phyloP scores from a whole-genome alignment of 306 rosid species.

The Coriaria nepalensis region DNA sequence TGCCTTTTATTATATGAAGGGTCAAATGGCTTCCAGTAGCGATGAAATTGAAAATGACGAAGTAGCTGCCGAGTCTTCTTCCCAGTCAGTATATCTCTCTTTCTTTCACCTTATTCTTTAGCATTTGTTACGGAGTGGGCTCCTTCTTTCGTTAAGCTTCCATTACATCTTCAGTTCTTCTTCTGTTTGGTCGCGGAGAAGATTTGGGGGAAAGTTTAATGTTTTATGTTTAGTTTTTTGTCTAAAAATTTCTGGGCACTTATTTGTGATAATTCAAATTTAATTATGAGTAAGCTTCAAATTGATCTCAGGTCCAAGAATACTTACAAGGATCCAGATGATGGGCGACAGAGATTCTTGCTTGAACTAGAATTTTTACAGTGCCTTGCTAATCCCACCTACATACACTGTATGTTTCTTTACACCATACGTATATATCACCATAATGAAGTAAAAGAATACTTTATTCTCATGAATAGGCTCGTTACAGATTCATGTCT shows the following conservation, averaged over 20 bases:
- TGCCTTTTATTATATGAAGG: not conserved
- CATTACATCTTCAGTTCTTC: too few relatives aligned
- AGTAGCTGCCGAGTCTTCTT: conserved; percentile 1
- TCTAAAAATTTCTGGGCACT: not conserved
- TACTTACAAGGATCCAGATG: conserved; percentile 81
- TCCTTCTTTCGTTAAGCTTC: too few relatives aligned
- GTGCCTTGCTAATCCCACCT: conserved; percentile 89
- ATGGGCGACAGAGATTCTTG: conserved; percentile 78
- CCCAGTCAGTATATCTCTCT: conserved; percentile 6
- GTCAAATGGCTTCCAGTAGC: conserved; percentile 7
- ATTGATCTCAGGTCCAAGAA: conserved; percentile 40
- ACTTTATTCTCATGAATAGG: too few relatives aligned
- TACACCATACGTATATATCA: not conserved
- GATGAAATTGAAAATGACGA: not conserved
- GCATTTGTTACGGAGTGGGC: not conserved
- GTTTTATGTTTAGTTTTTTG: too few relatives aligned
- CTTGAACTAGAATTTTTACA: conserved; percentile 94
- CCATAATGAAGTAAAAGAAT: too few relatives aligned
- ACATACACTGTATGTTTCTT: conserved; percentile 61
- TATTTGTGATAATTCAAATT: not conserved
- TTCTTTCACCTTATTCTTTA: not conserved
- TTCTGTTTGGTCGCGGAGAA: too few relatives aligned
- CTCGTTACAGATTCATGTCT: too few relatives aligned
- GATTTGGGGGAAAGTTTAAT: too few relatives aligned
- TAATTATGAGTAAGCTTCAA: not conserved